Conservation (phyloP, 192 early-diverging fungal species). For the Rhizophagus sp. region DNA sequence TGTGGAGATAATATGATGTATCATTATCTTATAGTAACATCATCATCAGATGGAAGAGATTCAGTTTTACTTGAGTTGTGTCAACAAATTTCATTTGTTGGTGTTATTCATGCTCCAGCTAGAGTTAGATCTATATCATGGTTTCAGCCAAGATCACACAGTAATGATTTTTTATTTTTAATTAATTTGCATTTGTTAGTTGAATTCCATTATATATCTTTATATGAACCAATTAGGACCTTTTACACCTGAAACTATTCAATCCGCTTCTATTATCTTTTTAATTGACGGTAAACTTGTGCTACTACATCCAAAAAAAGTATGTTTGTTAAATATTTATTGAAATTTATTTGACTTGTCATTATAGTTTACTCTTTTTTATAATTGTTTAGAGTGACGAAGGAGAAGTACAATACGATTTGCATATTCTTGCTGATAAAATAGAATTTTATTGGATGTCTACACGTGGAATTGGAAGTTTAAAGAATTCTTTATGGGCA, state of each 20-base stretch:
- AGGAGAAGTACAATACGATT: constrained; percentile 50
- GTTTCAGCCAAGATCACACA: constrained; percentile 39
- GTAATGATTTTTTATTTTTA: constrained; percentile 19
- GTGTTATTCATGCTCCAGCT: constrained; percentile 48
- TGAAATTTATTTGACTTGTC: background rate
- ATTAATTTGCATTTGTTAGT: background rate
- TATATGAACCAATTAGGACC: constrained; percentile 26
- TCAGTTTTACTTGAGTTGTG: constrained; percentile 40
- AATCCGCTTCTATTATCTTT: constrained; percentile 61
- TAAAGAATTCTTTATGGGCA: constrained; percentile 70
- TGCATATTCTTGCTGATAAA: constrained; percentile 54
- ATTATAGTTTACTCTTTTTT: background rate
- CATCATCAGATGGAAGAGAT: constrained; percentile 12
- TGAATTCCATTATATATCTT: background rate
- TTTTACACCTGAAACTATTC: constrained; percentile 40
- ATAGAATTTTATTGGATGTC: constrained; percentile 80
- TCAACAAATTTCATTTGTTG: constrained; percentile 54
- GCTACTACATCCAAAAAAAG: constrained; percentile 57
- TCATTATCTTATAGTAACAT: constrained; percentile 28
- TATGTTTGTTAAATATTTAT: constrained; percentile 21
- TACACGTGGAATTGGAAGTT: constrained; percentile 49
- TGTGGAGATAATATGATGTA: constrained; percentile 54
- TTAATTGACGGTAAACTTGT: constrained; percentile 68
- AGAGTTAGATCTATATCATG: constrained; percentile 54
- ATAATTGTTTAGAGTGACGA: constrained; percentile 34